Evolutionary conservation across 2,329 filamentous ascomycete species (phyloP), one percentile per base, ranked within the genome.

Genomic region (Grosmannia penicillata): DNA sequence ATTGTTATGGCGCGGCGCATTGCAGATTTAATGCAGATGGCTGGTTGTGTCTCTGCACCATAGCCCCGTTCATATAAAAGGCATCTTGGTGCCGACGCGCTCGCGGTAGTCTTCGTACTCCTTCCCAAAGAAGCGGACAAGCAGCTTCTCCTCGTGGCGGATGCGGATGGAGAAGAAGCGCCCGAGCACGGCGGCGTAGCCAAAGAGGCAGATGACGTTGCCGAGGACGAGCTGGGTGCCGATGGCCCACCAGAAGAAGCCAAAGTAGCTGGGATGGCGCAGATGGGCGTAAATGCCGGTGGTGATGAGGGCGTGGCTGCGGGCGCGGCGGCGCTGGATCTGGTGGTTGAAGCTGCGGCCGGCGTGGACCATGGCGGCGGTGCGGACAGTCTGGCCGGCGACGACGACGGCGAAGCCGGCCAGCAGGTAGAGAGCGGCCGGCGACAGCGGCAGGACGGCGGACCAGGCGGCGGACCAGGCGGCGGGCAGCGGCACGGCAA

Each of bases 161-260:
- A 96, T 87, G 43, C 91, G 66, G 11, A 56, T 61, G 14, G 65
- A 68, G 55, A 98, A 98, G 57, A 98, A 98, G 43, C 63, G 68
- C 84, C 84, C 95, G 48, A 98, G 57, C 14, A 93, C 80, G 8
- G 69, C 56, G 0, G 73, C 60, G 62, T 93, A 96, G 2, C 60
- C 81, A 7, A 78, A 48, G 41, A 93, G 75, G 55, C 85, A 93
- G 3, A 93, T 47, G 8, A 71, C 60, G 58, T 98, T 98, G 15
- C 89, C 89, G 46, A 95, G 66, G 39, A 93, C 75, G 31, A 96
- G 53, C 65, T 98, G 91, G 11, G 87, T 94, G 6, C 91, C 91
- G n/a, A 96, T 53, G 0, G 83, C 85, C 89, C 89, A 98, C 77
- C 86, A 96, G 59, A 94, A 98, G 63, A 95, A 98, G 4, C 89